Evolutionary conservation across 768 basidiomycete genomes (phyloP), one percentile per base, ranked within the genome.

Genomic region (Tricholoma matsutake): DNA sequence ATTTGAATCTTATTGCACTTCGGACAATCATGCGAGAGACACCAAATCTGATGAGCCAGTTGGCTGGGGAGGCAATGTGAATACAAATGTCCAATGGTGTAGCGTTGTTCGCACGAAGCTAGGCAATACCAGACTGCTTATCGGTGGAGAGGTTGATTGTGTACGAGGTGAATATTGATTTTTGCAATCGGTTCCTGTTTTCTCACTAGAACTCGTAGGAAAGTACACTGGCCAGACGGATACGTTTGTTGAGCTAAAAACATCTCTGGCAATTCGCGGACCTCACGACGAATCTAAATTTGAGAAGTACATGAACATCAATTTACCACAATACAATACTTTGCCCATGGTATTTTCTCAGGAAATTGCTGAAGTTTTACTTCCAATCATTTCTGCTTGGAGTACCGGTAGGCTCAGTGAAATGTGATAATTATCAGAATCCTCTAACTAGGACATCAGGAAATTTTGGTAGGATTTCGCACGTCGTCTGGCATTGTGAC

Each of bases 121-220:
- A 25, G 91, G 87, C 0, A 80, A 85, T 58, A 83, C 79, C 28
- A 79, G 91, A 43, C 75, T 92, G 55, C 75, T 96, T 60, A 85
- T 95, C 52, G 94, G 94, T 1, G 94, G 94, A 5, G 94, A 96
- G 73, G 94, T 96, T 6, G 94, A 96, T 72, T 96, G 94, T 68
- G 86, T 94, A 20, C 79, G 86, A 71, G 89, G 92, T 91, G 62
- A 31, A 25, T 53, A n/a, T 8, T 61, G 76, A 68, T 45, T 59
- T 52, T 14, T 20, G 25, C 35, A 25, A 55, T 49, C 52, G 29
- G 22, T 25, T 61, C 31, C 22, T 29, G 34, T 28, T 49, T 64
- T 61, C 65, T 47, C 57, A 63, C 60, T 60, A 59, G 3, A 39
- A 49, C 47, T 61, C 52, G 18, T 70, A 92, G 92, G 78, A 49